phyloP scores from a whole-genome alignment of 345 rosid genomes.

The Euphorbia tirucalli region DNA sequence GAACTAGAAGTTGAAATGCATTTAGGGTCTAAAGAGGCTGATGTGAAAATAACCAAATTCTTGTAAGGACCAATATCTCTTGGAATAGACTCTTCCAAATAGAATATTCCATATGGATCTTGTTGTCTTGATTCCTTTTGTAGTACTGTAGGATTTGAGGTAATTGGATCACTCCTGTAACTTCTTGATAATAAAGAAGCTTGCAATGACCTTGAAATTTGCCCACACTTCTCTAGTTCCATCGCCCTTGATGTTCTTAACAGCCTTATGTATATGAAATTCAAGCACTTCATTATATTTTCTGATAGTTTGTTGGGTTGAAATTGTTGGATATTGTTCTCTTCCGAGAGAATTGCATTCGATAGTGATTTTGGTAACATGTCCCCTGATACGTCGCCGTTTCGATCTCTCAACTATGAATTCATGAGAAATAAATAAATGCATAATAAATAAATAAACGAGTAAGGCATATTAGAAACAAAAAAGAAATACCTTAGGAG shows the following conservation, averaged over 20 bases:
- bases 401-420: constrained; percentile 61
- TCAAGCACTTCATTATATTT: constrained; percentile 77
- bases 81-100: constrained; percentile 69
- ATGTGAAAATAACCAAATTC: constrained; percentile 79
- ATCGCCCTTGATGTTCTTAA: constrained; percentile 80
- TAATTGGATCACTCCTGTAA: constrained; percentile 56
- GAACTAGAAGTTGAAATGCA: constrained; percentile 81
- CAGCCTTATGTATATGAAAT: constrained; percentile 68
- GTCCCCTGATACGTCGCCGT: constrained; percentile 39
- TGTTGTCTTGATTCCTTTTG: constrained; percentile 77
- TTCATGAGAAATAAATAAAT: too few species aligned
- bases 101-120: constrained; percentile 79
- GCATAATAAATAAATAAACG: too few species aligned
- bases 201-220: constrained; percentile 56
- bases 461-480: not conserved
- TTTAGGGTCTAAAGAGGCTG: constrained; percentile 74
- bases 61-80: constrained; percentile 90
- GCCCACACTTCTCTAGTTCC: constrained; percentile 74
- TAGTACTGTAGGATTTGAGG: constrained; percentile 28
- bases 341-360: constrained; percentile 51
- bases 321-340: constrained; percentile 51
- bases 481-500: constrained; percentile 53
- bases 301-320: constrained; percentile 88
- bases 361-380: constrained; percentile 53
- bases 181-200: constrained; percentile 61